These are phyloP conservation scores for Raphanus hybrid DNA, from an alignment of 441 rosid genomes.

Conservation along the genomic window DNA sequence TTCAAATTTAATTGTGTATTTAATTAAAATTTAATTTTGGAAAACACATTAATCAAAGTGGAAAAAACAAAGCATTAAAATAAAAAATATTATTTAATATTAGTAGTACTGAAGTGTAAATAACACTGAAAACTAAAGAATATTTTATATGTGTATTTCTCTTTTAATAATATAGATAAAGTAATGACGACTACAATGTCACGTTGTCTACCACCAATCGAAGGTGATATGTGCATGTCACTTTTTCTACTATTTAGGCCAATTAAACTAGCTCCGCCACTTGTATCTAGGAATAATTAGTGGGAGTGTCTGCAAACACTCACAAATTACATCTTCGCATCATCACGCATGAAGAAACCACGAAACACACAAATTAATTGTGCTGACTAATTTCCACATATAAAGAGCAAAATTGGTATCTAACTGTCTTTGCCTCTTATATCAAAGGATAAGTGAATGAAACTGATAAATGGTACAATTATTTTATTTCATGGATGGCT, in stretches of 20 bases:
- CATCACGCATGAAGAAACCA: constrained; percentile 6
- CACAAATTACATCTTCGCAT: constrained; percentile 3
- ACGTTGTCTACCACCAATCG: constrained; percentile 17
- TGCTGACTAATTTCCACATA: not conserved
- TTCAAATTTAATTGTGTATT: too few relatives aligned
- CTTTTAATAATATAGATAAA: not conserved
- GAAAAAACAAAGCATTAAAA: too few relatives aligned
- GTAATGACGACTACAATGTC: constrained; percentile 13
- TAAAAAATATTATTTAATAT: too few relatives aligned
- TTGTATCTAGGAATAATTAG: constrained; percentile 13
- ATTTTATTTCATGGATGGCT: too few relatives aligned
- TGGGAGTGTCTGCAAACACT: constrained; percentile 20
- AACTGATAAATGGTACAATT: not conserved
- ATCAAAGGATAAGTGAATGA: not conserved
- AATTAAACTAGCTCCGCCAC: not conserved
- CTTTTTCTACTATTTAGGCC: not conserved
- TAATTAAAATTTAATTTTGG: too few relatives aligned
- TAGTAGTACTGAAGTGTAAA: too few relatives aligned
- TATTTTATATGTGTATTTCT: too few relatives aligned
- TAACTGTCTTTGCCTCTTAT: too few relatives aligned
- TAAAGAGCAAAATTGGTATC: not conserved
- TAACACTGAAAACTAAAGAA: too few relatives aligned
- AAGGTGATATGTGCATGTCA: constrained; percentile 6
- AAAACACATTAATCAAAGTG: too few relatives aligned
- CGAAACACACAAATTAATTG: not conserved